These are phyloP conservation scores for Xylariaceae sp. DNA, from an alignment of 2,329 filamentous ascomycete genomes.

Conservation along the genomic window DNA sequence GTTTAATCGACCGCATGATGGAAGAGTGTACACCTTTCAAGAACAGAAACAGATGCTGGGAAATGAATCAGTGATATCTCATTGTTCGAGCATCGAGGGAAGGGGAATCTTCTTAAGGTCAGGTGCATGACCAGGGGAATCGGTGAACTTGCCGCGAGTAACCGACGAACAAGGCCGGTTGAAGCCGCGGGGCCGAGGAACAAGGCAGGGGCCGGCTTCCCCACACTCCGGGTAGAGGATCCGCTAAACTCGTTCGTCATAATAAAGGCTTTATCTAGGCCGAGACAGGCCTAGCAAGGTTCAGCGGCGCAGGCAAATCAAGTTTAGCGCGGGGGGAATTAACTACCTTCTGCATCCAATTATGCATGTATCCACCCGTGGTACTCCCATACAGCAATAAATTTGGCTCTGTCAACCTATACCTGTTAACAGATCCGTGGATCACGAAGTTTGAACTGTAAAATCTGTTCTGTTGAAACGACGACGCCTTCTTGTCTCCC, in stretches of 20 bases:
- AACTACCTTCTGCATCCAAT: too few species aligned
- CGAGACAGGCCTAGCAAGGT: neutral
- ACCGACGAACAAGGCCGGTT: constrained; percentile 17
- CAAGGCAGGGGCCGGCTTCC: neutral
- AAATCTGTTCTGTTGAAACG: too few species aligned
- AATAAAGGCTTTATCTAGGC: neutral
- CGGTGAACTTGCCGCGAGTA: constrained; percentile 17
- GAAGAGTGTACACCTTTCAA: neutral
- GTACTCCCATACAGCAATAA: too few species aligned
- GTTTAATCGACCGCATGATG: constrained; percentile 52
- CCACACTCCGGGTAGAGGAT: constrained; percentile 4
- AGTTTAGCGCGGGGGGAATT: too few species aligned
- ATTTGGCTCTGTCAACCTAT: too few species aligned
- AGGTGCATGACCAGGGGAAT: neutral
- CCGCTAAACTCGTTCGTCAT: constrained; percentile 2
- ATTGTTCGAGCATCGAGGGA: neutral
- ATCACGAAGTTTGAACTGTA: too few species aligned
- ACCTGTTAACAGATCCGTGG: too few species aligned
- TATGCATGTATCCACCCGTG: too few species aligned
- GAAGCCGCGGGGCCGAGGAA: constrained; percentile 11
- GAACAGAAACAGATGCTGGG: constrained; percentile 4
- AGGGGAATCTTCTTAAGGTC: neutral
- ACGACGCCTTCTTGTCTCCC: too few species aligned
- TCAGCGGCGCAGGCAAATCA: too few species aligned
- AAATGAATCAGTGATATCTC: constrained; percentile 1